These are phyloP conservation scores for Aureobasidium lini DNA, from an alignment of 2,329 filamentous ascomycete genomes.

Conservation along the genomic window DNA sequence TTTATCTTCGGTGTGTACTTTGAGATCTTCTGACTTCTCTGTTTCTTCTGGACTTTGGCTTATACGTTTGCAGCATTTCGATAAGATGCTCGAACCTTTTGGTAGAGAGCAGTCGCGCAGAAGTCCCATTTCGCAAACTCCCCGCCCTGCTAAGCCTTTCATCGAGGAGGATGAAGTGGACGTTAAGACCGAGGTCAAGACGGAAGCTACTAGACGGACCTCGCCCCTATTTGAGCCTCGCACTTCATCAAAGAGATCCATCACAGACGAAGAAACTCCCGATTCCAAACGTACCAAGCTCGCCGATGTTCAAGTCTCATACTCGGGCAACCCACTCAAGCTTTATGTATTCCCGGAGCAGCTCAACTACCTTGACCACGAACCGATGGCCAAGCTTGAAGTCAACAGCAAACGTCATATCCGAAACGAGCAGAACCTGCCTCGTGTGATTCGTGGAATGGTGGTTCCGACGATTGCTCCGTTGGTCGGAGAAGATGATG, in stretches of 20 bases:
- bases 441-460: background rate
- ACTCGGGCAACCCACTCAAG: background rate
- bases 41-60: background rate
- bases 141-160: background rate
- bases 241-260: background rate
- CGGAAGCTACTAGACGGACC: background rate
- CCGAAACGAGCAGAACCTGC: background rate
- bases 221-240: background rate
- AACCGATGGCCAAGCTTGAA: background rate
- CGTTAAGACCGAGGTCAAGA: background rate
- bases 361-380: background rate
- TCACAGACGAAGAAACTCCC: background rate
- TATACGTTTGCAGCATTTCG: background rate
- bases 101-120: background rate
- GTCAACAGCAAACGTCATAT: background rate
- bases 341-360: background rate
- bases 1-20: too few relatives aligned
- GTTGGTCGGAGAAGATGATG: background rate
- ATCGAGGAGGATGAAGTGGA: background rate
- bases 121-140: background rate
- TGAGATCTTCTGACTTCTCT: background rate
- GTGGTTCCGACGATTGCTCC: background rate
- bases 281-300: background rate
- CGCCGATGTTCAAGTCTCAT: background rate
- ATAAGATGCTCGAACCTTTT: background rate